phyloP scores from a whole-genome alignment of 768 basidiomycete species.

The Clavulina sp. region DNA sequence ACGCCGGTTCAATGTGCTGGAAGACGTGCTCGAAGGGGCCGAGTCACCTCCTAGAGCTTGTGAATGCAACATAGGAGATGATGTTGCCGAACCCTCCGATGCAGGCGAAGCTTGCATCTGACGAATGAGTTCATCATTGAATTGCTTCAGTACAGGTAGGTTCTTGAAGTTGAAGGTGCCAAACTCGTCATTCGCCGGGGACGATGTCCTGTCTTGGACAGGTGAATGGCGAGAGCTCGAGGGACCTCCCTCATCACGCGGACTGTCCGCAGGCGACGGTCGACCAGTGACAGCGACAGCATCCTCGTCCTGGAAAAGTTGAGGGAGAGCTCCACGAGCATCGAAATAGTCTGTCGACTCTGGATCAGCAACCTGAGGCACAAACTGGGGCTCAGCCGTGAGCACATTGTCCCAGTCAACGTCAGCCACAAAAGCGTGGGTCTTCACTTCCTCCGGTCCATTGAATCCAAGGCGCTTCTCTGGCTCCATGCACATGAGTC shows the following conservation, averaged over 20 bases:
- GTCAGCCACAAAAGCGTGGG: conserved; percentile 74
- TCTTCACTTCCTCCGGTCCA: conserved; percentile 85
- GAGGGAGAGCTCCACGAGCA: conserved; percentile 78
- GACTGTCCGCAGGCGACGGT: conserved; percentile 21
- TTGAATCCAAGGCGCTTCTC: conserved; percentile 60
- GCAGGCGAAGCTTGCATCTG: conserved; percentile 25
- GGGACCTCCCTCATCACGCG: conserved; percentile 10
- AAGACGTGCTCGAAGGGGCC: conserved; percentile 7
- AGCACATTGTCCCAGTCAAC: conserved; percentile 92
- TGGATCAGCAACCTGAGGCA: conserved; percentile 86
- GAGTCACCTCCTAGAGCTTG: too few relatives aligned
- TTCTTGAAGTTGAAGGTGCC: conserved; percentile 99
- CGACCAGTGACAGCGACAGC: conserved; percentile 23
- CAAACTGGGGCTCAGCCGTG: conserved; percentile 78
- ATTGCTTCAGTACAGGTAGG: conserved; percentile 85
- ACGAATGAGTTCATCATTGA: conserved; percentile 94
- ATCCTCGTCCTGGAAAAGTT: conserved; percentile 87
- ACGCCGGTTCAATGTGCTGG: conserved; percentile 27
- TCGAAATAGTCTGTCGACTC: conserved; percentile 99
- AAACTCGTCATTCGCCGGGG: conserved; percentile 73
- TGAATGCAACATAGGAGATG: conserved; percentile 32
- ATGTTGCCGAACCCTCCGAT: conserved; percentile 51
- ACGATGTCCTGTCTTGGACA: conserved; percentile 5
- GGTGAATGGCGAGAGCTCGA: conserved; percentile 13
- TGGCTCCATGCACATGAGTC: conserved; percentile 69